Conservation (phyloP, 2,329 filamentous ascomycete genomes). For the Talaromyces sp. region DNA sequence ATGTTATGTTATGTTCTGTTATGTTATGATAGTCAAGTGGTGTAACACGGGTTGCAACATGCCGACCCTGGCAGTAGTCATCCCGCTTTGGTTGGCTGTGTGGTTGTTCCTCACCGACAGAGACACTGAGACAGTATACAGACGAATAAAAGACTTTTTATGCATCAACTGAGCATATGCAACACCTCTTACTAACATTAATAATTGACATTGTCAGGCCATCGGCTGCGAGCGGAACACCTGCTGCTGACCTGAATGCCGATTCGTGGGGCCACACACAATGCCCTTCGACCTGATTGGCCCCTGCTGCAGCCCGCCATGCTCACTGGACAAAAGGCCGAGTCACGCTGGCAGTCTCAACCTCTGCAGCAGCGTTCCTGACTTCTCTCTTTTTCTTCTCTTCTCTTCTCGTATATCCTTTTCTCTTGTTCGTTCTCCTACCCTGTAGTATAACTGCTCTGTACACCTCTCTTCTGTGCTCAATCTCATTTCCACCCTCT, state of each 20-base stretch:
- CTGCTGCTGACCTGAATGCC: not conserved
- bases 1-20: too few species aligned
- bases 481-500: not conserved
- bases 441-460: too few species aligned
- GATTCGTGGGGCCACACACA: constrained; percentile 8
- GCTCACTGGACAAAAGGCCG: constrained; percentile 11
- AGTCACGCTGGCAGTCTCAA: constrained; percentile 4
- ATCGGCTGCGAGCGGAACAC: constrained; percentile 10
- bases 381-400: not conserved
- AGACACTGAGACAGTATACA: too few species aligned
- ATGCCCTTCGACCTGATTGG: not conserved
- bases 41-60: too few species aligned
- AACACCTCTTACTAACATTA: too few species aligned
- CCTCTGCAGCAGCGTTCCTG: constrained; percentile 14
- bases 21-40: too few species aligned
- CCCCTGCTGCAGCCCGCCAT: not conserved
- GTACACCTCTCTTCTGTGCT: not conserved
- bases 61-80: too few species aligned
- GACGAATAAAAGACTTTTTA: too few species aligned
- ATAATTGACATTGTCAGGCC: too few species aligned
- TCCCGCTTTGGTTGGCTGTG: too few species aligned
- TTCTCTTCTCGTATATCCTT: not conserved
- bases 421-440: not conserved
- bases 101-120: too few species aligned
- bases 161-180: too few species aligned